Percentiles rank a stretch among this genome's conserved stretches.
phyloP scores from a whole-genome alignment of 371 early-diverging fungal species.

The Mucor irregularis region DNA sequence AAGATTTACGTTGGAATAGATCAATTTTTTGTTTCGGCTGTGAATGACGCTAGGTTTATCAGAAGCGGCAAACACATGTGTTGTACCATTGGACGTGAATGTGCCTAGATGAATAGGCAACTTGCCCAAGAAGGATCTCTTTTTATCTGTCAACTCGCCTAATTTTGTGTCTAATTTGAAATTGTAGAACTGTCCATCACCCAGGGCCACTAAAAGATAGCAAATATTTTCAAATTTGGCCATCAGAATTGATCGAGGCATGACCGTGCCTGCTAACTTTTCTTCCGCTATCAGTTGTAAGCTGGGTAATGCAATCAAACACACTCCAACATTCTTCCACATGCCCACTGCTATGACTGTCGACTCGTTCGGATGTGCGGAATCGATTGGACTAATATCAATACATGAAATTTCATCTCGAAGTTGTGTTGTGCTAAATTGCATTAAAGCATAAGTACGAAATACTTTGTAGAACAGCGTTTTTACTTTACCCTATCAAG shows the following conservation, averaged over 20 bases:
- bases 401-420: slow-evolving; percentile 77
- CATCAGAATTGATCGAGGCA: slow-evolving; percentile 82
- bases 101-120: slow-evolving; percentile 71
- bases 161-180: slow-evolving; percentile 57
- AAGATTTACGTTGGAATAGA: slow-evolving; percentile 85
- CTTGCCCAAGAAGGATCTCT: slow-evolving; percentile 74
- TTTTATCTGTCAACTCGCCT: slow-evolving; percentile 57
- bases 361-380: slow-evolving; percentile 30
- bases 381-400: slow-evolving; percentile 59
- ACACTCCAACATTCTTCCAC: slow-evolving; percentile 75
- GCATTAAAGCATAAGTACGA: background rate
- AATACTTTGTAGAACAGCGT: background rate
- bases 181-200: slow-evolving; percentile 82
- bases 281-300: slow-evolving; percentile 55
- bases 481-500: slow-evolving; percentile 35
- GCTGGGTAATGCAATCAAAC: slow-evolving; percentile 60
- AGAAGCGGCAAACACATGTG: slow-evolving; percentile 83
- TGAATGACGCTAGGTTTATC: slow-evolving; percentile 89
- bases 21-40: slow-evolving; percentile 70
- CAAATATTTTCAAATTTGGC: slow-evolving; percentile 69
- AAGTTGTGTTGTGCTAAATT: slow-evolving; percentile 37
- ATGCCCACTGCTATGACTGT: slow-evolving; percentile 70
- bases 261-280: slow-evolving; percentile 54
- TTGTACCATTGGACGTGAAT: slow-evolving; percentile 62
- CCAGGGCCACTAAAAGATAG: slow-evolving; percentile 82